These are phyloP conservation scores for Xylaria sp. DNA, from an alignment of 2,329 filamentous ascomycete genomes.

Conservation along the genomic window DNA sequence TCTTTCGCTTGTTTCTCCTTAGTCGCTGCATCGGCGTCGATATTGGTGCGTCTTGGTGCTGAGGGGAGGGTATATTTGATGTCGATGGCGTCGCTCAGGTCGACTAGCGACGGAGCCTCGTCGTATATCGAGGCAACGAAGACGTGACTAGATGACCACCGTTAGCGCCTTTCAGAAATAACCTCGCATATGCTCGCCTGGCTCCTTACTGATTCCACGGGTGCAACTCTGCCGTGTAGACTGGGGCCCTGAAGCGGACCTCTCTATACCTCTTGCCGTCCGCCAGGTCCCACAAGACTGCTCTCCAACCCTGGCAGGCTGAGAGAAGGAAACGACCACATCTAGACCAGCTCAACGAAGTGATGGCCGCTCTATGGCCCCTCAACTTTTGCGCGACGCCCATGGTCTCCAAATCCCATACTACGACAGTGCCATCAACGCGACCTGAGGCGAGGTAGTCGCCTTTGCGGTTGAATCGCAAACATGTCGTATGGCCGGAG, in stretches of 20 bases:
- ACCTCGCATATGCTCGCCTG: background rate
- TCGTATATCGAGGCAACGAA: constrained; percentile 95
- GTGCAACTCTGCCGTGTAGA: constrained; percentile 96
- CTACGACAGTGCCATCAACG: constrained; percentile 91
- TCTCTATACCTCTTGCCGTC: constrained; percentile 78
- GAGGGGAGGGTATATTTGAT: constrained; percentile 84
- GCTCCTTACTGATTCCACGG: constrained; percentile 81
- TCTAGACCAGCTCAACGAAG: constrained; percentile 93
- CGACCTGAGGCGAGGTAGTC: constrained; percentile 95
- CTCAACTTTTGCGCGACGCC: constrained; percentile 93
- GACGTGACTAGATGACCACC: constrained; percentile 67
- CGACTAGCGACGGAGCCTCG: constrained; percentile 88
- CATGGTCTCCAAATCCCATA: constrained; percentile 98
- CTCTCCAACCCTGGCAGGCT: constrained; percentile 95
- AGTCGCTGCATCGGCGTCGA: constrained; percentile 74
- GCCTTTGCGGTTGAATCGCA: constrained; percentile 92
- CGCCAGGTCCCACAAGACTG: constrained; percentile 91
- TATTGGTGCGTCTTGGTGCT: constrained; percentile 77
- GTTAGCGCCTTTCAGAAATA: constrained; percentile 16
- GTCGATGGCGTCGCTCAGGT: constrained; percentile 75
- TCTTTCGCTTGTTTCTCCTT: constrained; percentile 89
- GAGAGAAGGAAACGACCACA: constrained; percentile 92
- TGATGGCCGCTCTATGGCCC: constrained; percentile 92
- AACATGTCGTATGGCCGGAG: constrained; percentile 71
- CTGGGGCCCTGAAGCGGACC: constrained; percentile 89